These are phyloP conservation scores for Flagelloscypha sp. DNA, from an alignment of 768 basidiomycete species.

Conservation along the genomic window DNA sequence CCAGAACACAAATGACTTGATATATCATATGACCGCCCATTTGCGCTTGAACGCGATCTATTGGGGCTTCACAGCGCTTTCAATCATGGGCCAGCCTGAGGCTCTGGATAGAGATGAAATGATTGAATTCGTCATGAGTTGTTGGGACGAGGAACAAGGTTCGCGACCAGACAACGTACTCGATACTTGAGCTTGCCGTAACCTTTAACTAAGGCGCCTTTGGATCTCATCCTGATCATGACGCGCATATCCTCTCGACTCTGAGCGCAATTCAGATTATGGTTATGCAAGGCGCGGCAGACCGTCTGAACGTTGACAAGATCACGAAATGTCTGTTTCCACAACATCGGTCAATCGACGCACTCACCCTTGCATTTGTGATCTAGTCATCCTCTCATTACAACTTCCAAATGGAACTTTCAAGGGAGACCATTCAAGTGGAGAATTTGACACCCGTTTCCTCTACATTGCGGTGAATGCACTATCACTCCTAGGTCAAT, in stretches of 20 bases:
- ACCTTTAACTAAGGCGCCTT: constrained; percentile 59
- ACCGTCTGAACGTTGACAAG: constrained; percentile 60
- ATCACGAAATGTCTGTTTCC: constrained; percentile 60
- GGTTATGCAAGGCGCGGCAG: constrained; percentile 72
- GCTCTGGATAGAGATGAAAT: constrained; percentile 79
- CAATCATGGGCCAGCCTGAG: constrained; percentile 68
- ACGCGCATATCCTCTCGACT: constrained; percentile 82
- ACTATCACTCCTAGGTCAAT: constrained; percentile 69
- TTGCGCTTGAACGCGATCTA: constrained; percentile 93
- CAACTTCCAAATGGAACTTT: constrained; percentile 86
- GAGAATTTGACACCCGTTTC: constrained; percentile 92
- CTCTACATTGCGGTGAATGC: constrained; percentile 79
- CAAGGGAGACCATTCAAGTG: constrained; percentile 81
- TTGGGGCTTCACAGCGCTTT: constrained; percentile 90
- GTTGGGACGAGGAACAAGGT: constrained; percentile 92
- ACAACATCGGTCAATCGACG: not conserved
- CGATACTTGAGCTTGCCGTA: constrained; percentile 3
- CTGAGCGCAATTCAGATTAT: constrained; percentile 91
- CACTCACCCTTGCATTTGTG: not conserved
- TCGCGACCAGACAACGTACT: constrained; percentile 9
- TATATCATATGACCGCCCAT: constrained; percentile 87
- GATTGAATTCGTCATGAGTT: constrained; percentile 85
- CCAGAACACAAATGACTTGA: constrained; percentile 77
- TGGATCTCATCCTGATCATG: constrained; percentile 88
- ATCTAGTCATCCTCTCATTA: constrained; percentile 70